These are phyloP conservation scores for Lachnellula hyalina DNA, from an alignment of 2,329 filamentous ascomycete genomes.

Conservation along the genomic window DNA sequence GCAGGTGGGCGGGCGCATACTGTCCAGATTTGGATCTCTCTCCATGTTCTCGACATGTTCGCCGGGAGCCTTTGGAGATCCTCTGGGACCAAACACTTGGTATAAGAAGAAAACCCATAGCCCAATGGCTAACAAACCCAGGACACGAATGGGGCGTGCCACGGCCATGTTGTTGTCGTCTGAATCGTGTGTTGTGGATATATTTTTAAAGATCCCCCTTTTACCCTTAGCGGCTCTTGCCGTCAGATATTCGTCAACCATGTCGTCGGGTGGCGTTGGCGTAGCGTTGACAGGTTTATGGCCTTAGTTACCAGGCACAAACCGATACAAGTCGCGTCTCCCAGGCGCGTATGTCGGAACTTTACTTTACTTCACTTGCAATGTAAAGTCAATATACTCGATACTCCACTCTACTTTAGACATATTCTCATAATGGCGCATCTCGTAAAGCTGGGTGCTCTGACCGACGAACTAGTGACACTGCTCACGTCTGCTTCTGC, in stretches of 20 bases:
- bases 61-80: slow-evolving; percentile 36
- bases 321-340: too few relatives aligned
- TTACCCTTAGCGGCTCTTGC: too few relatives aligned
- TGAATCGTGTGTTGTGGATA: not conserved
- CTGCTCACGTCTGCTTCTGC: slow-evolving; percentile 51
- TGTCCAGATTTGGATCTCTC: slow-evolving; percentile 79
- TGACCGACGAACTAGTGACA: slow-evolving; percentile 67
- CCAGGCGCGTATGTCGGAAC: too few relatives aligned
- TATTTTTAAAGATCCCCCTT: not conserved
- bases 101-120: slow-evolving; percentile 76
- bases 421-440: slow-evolving; percentile 57
- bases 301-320: too few relatives aligned
- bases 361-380: too few relatives aligned
- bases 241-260: too few relatives aligned
- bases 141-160: slow-evolving; percentile 75
- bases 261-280: too few relatives aligned
- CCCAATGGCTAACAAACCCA: slow-evolving; percentile 65
- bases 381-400: too few relatives aligned
- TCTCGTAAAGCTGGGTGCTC: slow-evolving; percentile 55
- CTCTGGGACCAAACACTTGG: slow-evolving; percentile 61
- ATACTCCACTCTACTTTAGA: not conserved
- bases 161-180: slow-evolving; percentile 62
- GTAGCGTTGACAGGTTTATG: too few relatives aligned
- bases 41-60: slow-evolving; percentile 55
- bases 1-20: slow-evolving; percentile 47